Evolutionary conservation across 306 rosid genomes (phyloP).

Genomic region (Cajanus cajan): DNA sequence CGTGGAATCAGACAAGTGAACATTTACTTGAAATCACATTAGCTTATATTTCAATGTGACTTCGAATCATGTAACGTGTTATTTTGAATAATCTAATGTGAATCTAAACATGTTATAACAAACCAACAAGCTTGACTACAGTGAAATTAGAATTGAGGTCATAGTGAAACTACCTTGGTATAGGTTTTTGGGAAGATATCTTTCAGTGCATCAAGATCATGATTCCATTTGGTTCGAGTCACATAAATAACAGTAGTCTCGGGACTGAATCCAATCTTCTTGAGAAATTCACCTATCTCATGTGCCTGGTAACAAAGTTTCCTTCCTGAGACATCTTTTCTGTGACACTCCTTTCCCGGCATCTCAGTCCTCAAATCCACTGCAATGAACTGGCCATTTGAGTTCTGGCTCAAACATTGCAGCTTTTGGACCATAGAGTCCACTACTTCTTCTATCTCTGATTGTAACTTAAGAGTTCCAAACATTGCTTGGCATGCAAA

Average conservation of each 20-base stretch:
- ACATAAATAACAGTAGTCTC: slow-evolving; percentile 40
- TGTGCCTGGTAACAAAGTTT: too few species aligned
- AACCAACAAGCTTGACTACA: background rate
- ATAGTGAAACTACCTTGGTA: slow-evolving; percentile 31
- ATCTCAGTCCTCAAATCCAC: too few species aligned
- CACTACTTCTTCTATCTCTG: too few species aligned
- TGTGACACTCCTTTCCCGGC: too few species aligned
- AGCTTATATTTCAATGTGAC: background rate
- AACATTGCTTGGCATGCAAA: slow-evolving; percentile 44
- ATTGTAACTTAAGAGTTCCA: too few species aligned
- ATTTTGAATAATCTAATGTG: too few species aligned
- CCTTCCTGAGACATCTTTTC: too few species aligned
- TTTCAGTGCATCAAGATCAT: slow-evolving; percentile 34
- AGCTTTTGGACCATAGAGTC: too few species aligned
- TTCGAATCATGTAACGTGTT: too few species aligned
- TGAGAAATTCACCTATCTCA: slow-evolving; percentile 43
- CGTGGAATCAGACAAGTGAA: background rate
- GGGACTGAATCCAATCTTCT: slow-evolving; percentile 33
- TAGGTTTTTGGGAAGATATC: slow-evolving; percentile 43
- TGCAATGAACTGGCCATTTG: too few species aligned
- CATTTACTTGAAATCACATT: background rate
- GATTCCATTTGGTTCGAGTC: slow-evolving; percentile 39
- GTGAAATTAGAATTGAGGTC: background rate
- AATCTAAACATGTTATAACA: background rate
- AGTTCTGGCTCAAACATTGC: too few species aligned